phyloP scores from a whole-genome alignment of 2,329 filamentous ascomycete species.

The Aspergillus caelatus region DNA sequence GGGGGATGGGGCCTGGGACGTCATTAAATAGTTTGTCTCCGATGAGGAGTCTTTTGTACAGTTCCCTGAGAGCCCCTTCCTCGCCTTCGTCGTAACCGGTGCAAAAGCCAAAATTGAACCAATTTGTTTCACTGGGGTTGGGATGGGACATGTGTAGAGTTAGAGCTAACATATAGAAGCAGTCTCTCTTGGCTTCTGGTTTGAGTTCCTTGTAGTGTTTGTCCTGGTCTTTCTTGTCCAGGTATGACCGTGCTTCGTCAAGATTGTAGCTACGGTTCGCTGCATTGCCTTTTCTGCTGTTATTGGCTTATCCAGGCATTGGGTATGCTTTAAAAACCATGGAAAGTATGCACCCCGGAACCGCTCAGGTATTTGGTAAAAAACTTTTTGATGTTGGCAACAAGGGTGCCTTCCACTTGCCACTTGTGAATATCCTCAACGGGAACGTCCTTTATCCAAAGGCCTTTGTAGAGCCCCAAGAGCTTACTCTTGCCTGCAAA shows the following conservation, averaged over 20 bases:
- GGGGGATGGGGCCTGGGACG: neutral
- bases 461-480: neutral
- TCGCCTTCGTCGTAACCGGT: neutral
- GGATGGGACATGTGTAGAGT: no score
- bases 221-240: neutral
- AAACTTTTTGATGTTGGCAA: neutral
- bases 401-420: neutral
- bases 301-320: neutral
- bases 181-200: neutral
- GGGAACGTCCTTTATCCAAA: fast-evolving
- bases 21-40: neutral
- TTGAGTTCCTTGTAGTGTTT: neutral
- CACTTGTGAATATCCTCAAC: neutral
- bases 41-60: neutral
- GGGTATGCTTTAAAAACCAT: neutral
- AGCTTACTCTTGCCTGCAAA: neutral
- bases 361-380: neutral
- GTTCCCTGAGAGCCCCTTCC: neutral
- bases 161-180: neutral
- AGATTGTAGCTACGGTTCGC: neutral
- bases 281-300: neutral
- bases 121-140: neutral
- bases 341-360: neutral
- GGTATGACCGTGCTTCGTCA: neutral
- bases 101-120: neutral